Evolutionary conservation across 257 asterid genomes (phyloP).

Genomic region (Solanum clarkiae): DNA sequence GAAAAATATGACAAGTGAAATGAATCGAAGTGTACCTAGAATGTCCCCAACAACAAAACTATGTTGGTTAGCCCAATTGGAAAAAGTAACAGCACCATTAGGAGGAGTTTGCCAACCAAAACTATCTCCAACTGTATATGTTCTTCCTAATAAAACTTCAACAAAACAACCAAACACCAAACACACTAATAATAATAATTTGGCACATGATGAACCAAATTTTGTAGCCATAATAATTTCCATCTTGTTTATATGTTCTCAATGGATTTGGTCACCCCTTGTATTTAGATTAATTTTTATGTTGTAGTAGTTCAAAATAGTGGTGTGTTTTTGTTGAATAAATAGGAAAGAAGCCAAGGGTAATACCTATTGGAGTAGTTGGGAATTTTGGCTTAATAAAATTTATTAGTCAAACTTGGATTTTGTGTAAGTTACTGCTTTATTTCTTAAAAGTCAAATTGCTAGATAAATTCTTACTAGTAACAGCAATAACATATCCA

Average conservation of each 20-base stretch:
- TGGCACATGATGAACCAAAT: background rate
- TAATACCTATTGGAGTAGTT: background rate
- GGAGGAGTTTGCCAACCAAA: background rate
- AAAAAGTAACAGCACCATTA: background rate
- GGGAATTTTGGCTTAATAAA: background rate
- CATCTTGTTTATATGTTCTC: background rate
- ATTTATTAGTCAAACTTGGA: background rate
- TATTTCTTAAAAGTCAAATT: accelerated
- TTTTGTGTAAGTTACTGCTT: background rate
- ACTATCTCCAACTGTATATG: background rate
- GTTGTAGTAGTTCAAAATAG: background rate
- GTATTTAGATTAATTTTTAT: background rate
- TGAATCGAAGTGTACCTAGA: background rate
- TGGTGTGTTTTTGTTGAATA: background rate
- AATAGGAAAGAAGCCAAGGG: background rate
- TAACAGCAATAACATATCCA: background rate
- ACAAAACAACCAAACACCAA: background rate
- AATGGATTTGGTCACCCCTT: background rate
- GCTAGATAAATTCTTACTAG: background rate
- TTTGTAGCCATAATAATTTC: background rate
- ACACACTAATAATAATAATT: background rate
- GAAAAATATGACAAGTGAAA: background rate
- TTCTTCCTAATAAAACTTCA: background rate
- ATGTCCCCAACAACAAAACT: conserved; percentile 3
- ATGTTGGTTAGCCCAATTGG: conserved; percentile 1